Conservation (phyloP, 768 basidiomycete genomes). For the Dentipellis sp. region DNA sequence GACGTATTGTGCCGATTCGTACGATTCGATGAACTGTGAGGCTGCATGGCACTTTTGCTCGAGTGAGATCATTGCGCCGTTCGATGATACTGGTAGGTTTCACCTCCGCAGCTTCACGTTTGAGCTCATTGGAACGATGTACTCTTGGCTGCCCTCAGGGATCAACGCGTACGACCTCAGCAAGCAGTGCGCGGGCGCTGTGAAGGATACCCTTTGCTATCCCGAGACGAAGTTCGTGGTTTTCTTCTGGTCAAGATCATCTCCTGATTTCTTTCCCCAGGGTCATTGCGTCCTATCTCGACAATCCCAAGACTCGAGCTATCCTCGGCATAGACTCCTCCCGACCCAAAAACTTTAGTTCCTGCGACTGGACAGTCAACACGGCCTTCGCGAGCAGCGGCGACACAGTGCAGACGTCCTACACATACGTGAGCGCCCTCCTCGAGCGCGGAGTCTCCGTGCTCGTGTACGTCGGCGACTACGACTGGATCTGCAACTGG, state of each 20-base stretch:
- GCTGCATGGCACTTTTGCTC: constrained; percentile 34
- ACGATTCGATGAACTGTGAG: constrained; percentile 34
- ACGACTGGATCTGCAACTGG: constrained; percentile 55
- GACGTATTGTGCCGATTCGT: constrained; percentile 30
- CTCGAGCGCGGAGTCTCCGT: constrained; percentile 44
- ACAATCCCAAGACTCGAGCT: constrained; percentile 41
- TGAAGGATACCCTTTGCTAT: constrained; percentile 46
- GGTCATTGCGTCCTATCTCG: constrained; percentile 52
- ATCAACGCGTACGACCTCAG: constrained; percentile 63
- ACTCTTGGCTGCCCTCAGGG: constrained; percentile 22
- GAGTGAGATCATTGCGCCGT: neutral
- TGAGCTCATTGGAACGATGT: constrained; percentile 10
- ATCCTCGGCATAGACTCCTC: constrained; percentile 55
- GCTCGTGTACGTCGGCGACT: constrained; percentile 45
- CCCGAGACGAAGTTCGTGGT: constrained; percentile 34
- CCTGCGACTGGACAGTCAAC: constrained; percentile 33
- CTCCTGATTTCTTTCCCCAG: constrained; percentile 25
- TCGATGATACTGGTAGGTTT: constrained; percentile 2
- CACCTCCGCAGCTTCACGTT: neutral
- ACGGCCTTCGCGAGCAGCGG: constrained; percentile 35
- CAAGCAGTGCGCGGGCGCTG: constrained; percentile 42
- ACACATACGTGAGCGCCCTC: constrained; percentile 39
- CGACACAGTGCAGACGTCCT: constrained; percentile 28
- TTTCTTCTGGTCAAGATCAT: neutral
- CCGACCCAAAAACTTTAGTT: constrained; percentile 27